These are phyloP conservation scores for Trichoderma parareesei DNA, from an alignment of 495 filamentous ascomycete genomes.

Conservation along the genomic window DNA sequence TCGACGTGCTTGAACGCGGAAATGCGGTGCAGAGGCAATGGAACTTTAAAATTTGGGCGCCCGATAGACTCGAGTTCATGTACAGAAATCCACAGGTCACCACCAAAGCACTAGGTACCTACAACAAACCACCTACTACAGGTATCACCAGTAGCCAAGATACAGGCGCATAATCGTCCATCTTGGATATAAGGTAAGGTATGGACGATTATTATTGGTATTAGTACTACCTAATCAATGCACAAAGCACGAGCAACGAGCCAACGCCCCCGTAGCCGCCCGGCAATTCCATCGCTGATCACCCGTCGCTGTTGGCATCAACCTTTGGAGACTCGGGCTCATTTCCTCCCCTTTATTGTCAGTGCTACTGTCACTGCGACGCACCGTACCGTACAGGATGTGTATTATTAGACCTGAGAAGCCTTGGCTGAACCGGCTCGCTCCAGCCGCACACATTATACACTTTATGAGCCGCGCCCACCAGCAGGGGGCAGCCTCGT, in stretches of 20 bases:
- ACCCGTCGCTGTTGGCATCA: neutral
- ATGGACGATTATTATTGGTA: too few relatives aligned
- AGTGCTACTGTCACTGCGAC: neutral
- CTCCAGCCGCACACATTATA: neutral
- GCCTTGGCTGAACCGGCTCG: neutral
- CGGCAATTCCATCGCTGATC: neutral
- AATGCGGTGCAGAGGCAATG: too few relatives aligned
- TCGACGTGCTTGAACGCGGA: neutral
- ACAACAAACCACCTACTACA: too few relatives aligned
- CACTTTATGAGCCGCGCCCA: neutral
- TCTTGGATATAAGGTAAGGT: too few relatives aligned
- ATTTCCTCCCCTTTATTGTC: neutral
- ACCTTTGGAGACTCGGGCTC: neutral
- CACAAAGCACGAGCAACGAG: neutral
- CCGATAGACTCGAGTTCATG: too few relatives aligned
- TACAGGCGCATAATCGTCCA: too few relatives aligned
- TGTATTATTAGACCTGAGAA: neutral
- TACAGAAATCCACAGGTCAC: too few relatives aligned
- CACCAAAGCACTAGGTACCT: too few relatives aligned
- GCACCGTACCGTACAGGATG: too few relatives aligned
- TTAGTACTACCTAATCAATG: too few relatives aligned
- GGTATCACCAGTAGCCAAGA: too few relatives aligned
- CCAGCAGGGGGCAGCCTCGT: conserved; percentile 2
- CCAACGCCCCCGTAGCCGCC: neutral
- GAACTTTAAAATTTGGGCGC: too few relatives aligned